Evolutionary conservation across 75 land plant genomes (phyloP).

Genomic region (Pinus albicaulis): DNA sequence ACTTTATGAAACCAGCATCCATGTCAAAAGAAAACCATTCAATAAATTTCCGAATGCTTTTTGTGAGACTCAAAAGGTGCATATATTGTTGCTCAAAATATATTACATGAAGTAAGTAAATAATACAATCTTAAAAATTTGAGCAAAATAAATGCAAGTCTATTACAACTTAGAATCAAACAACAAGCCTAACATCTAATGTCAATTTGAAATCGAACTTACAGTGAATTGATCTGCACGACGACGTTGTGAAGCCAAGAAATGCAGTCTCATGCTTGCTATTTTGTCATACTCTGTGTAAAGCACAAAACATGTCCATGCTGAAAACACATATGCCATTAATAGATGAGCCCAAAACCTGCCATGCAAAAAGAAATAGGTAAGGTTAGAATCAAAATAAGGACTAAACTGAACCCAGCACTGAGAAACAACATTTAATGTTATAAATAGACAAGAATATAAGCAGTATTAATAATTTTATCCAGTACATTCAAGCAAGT

Average conservation of each 20-base stretch:
- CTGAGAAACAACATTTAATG: no score
- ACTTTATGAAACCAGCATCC: background rate
- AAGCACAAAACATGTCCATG: constrained; percentile 60
- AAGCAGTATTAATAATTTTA: no score
- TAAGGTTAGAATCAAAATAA: no score
- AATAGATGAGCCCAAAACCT: constrained; percentile 61
- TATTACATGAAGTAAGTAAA: background rate
- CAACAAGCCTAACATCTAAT: background rate
- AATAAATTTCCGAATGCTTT: background rate
- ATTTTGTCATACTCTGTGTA: constrained; percentile 53
- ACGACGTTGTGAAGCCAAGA: constrained; percentile 58
- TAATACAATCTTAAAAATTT: background rate
- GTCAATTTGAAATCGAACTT: constrained; percentile 11
- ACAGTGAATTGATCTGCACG: constrained; percentile 77
- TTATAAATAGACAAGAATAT: no score
- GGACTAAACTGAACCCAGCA: no score
- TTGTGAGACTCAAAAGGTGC: background rate
- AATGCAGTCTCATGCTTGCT: constrained; percentile 49
- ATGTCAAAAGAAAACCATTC: background rate
- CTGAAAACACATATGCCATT: constrained; percentile 63
- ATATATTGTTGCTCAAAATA: background rate
- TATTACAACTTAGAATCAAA: background rate
- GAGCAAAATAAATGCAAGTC: background rate
- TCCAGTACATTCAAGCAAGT: no score
- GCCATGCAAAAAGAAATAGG: background rate